Percentiles rank a stretch among this genome's conserved stretches.
These are phyloP conservation scores for Potentilla sterilis DNA, from an alignment of 306 rosid genomes.

Conservation along the genomic window DNA sequence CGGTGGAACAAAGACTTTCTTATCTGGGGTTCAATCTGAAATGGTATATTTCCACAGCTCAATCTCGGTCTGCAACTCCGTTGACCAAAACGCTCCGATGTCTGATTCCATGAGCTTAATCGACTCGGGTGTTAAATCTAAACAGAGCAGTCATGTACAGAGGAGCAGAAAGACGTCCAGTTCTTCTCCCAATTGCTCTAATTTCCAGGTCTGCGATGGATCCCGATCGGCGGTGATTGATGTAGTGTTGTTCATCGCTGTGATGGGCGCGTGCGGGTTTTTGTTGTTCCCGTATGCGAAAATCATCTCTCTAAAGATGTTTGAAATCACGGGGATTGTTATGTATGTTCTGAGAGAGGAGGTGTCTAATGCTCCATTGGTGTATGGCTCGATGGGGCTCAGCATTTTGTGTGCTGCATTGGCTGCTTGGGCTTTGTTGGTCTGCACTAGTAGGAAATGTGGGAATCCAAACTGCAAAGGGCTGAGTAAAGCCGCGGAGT, in stretches of 20 bases:
- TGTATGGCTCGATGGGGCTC: conserved; percentile 62
- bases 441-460: conserved; percentile 61
- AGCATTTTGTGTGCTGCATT: conserved; percentile 58
- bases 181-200: conserved; percentile 51
- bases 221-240: conserved; percentile 77
- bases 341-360: conserved; percentile 61
- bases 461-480: conserved; percentile 88
- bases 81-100: conserved; percentile 65
- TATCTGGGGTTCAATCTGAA: conserved; percentile 41
- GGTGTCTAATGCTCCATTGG: conserved; percentile 58
- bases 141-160: conserved; percentile 29
- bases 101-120: conserved; percentile 49
- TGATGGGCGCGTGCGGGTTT: conserved; percentile 59
- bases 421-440: conserved; percentile 69
- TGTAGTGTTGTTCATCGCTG: conserved; percentile 66
- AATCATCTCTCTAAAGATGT: conserved; percentile 34
- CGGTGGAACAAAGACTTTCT: background rate
- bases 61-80: conserved; percentile 91
- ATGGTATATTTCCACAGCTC: conserved; percentile 93
- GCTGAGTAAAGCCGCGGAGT: conserved; percentile 73
- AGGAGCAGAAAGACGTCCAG: conserved; percentile 43
- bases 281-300: conserved; percentile 64
- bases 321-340: conserved; percentile 31
- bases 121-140: conserved; percentile 52
- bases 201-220: conserved; percentile 58